Conservation (phyloP, 1,284 basidiomycete species). For the Naganishia sp. region DNA sequence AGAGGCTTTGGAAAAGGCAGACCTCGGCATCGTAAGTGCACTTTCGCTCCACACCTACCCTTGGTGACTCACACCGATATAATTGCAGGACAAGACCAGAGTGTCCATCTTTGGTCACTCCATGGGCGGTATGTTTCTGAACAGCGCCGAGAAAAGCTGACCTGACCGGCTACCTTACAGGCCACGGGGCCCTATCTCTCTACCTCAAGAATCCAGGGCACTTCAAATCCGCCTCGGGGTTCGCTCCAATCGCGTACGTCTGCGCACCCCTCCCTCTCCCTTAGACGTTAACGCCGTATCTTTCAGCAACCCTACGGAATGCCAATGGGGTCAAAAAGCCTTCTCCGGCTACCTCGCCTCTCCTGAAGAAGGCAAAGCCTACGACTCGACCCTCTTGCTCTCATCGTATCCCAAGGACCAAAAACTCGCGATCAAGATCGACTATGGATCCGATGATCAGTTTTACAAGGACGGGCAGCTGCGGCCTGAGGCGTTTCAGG, state of each 20-base stretch:
- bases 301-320: conserved; percentile 73
- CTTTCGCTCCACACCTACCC: neutral
- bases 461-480: conserved; percentile 86
- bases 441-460: conserved; percentile 82
- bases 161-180: conserved; percentile 32
- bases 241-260: conserved; percentile 73
- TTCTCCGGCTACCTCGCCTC: conserved; percentile 77
- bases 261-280: neutral
- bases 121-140: conserved; percentile 67
- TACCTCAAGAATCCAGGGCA: conserved; percentile 72
- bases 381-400: conserved; percentile 87
- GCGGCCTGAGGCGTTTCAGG: conserved; percentile 82
- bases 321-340: conserved; percentile 90
- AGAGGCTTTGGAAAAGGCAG: conserved; percentile 67
- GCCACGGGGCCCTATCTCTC: conserved; percentile 88
- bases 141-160: neutral
- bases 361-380: conserved; percentile 44
- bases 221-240: conserved; percentile 89
- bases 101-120: conserved; percentile 80
- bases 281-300: neutral
- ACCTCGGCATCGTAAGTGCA: conserved; percentile 59
- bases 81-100: conserved; percentile 43
- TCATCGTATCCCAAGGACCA: conserved; percentile 61
- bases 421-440: conserved; percentile 71
- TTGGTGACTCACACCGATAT: neutral